Evolutionary conservation across 2,329 filamentous ascomycete genomes (phyloP).

Genomic region (Pseudocercospora pini-densiflorae): DNA sequence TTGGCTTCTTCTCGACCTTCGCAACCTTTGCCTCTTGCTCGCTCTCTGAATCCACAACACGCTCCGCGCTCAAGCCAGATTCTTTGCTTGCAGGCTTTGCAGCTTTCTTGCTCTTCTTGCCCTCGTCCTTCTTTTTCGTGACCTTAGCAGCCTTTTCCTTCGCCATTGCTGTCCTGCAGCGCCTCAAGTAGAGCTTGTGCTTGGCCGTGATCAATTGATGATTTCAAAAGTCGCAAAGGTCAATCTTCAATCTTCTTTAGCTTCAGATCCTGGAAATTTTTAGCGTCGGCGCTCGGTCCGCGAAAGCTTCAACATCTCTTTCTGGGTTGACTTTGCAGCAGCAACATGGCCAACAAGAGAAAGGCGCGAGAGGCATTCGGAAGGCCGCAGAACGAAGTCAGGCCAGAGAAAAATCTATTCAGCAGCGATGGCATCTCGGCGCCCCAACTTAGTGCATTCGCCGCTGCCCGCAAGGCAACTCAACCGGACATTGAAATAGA

Average conservation of each 20-base stretch:
- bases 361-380: conserved; percentile 42
- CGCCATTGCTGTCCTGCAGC: conserved; percentile 19
- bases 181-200: background rate
- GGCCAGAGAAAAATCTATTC: background rate
- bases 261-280: background rate
- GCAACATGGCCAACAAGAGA: conserved; percentile 38
- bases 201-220: background rate
- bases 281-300: background rate
- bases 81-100: conserved; percentile 17
- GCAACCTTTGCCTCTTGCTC: conserved; percentile 38
- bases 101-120: conserved; percentile 24
- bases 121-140: conserved; percentile 17
- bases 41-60: conserved; percentile 36
- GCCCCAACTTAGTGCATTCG: conserved; percentile 39
- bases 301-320: background rate
- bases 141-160: conserved; percentile 16
- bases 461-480: conserved; percentile 33
- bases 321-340: background rate
- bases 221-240: conserved; percentile 1
- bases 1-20: conserved; percentile 10
- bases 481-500: conserved; percentile 13
- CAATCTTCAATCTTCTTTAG: conserved; percentile 1
- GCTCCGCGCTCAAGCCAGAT: conserved; percentile 27
- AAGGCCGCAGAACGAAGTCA: conserved; percentile 10
- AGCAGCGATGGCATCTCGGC: background rate